Base-by-base conservation (phyloP, 306 rosid species). In the Albizia julibrissin region DNA sequence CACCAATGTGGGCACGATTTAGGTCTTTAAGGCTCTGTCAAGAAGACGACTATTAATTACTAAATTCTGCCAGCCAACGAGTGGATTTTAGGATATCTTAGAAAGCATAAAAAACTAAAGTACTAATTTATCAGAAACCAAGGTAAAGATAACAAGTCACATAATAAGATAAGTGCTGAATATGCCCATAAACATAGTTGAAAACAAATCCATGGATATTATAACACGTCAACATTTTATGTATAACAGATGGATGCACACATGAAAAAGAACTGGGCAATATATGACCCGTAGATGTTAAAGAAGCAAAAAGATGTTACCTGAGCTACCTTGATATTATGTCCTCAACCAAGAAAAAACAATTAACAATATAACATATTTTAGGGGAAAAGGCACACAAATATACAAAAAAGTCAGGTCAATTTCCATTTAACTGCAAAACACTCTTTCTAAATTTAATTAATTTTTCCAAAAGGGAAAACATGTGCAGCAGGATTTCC, bases 21-120 rank as follows among this genome's bases (percentile, higher is more conserved):
- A 87, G 61, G 71, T 92, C 98, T 84, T 91, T 93, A 76, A 89
- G 80, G 79, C 81, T 82, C 99, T 96, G 84, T 49, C 74, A 52
- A 58, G 79, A 33, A 66, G 26, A 46, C 31, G 0, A 10, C 26
- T 6, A 44, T 22, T 44, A 71, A 6, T 24, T 14, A 43, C n/a
- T 71, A 26, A 19, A 26, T 43, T 50, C 18, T 71, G 12, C 75
- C 37, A 14, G 13, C n/a, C 24, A 43, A 70, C 13, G n/a, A 43
- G 37, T 70, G 54, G 58, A 71, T 6, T 24, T 11, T 71, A 46
- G 46, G 72, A 77, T 78, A 75, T 34, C 69, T 33, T 69, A 61
- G 22, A 81, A 80, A 79, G 65, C 69, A 26, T 54, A 16, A 68
- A 72, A 72, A 72, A 80, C 14, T 69, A 22, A 65, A 7, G 52